Evolutionary conservation across 2,329 filamentous ascomycete species (phyloP), one percentile per base, ranked within the genome.

Genomic region (Cryphonectria naterciae): DNA sequence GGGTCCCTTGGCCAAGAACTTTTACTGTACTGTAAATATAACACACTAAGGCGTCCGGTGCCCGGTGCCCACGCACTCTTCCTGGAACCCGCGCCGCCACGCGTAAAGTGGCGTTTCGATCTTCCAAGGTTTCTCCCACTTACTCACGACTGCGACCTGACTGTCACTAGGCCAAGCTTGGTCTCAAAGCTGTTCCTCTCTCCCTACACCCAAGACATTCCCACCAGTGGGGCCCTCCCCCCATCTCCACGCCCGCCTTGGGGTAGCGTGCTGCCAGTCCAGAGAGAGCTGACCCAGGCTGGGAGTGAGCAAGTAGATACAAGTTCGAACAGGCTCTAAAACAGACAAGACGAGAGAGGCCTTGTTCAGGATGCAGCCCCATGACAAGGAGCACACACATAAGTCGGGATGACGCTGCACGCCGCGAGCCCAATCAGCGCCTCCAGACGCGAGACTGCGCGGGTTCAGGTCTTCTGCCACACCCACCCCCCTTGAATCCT

Each of bases 391-490:
- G 43, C 35, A 58, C 10, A 56, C 65, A 25, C 41, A 15, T 19
- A 61, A 61, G 54, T 68, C 60, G 28, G 65, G 65, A 68, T 68
- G 65, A 68, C 58, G 52, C 65, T 46, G 54, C 65, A 64, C 37
- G 56, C 41, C 32, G 49, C 13, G 37, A 58, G 60, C 62, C 68
- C 68, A 72, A 70, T 72, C 68, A 70, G 19, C 19, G 70, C 37
- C 68, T n/a, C 65, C 32, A 60, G 39, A 72, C 70, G 70, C 70
- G 70, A 72, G 58, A 61, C 58, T 22, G 58, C 58, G 58, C 28
- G 28, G 13, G 54, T 19, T 58, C 54, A 35, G 54, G 54, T 49
- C 46, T 49, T 49, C 46, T 22, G 22, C 46, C 22, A 49, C 4
- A 19, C 46, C 22, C 46, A 37, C 56, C 32, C 3, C 17, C 17